Conservation (phyloP, 805 yeast species). For the Cyberlindnera euphorbiae region DNA sequence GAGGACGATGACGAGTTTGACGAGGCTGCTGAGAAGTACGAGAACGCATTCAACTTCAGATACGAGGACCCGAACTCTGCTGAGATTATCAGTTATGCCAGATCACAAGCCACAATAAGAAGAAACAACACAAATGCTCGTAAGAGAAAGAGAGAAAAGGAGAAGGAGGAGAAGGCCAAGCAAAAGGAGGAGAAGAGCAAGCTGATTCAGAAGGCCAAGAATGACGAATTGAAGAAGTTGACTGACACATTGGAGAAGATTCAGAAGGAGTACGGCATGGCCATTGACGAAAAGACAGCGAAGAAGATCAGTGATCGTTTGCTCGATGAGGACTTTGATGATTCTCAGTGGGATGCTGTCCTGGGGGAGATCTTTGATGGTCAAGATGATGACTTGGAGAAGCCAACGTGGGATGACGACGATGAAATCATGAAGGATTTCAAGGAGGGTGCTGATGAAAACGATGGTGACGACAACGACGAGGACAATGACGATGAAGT, state of each 20-base stretch:
- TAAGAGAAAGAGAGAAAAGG: slow-evolving; percentile 75
- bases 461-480: slow-evolving; percentile 37
- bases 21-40: slow-evolving; percentile 86
- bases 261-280: slow-evolving; percentile 39
- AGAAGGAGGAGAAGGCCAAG: slow-evolving; percentile 47
- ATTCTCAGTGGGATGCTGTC: slow-evolving; percentile 84
- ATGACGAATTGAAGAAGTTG: slow-evolving; percentile 69
- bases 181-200: slow-evolving; percentile 53
- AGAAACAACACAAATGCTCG: slow-evolving; percentile 66
- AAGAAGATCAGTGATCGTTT: slow-evolving; percentile 70
- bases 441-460: slow-evolving; percentile 37
- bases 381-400: slow-evolving; percentile 48
- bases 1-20: slow-evolving; percentile 82
- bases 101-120: slow-evolving; percentile 89
- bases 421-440: slow-evolving; percentile 47
- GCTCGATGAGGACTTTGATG: slow-evolving; percentile 83
- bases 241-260: slow-evolving; percentile 52
- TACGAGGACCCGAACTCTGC: slow-evolving; percentile 89
- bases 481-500: slow-evolving; percentile 26
- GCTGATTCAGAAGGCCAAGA: slow-evolving; percentile 65
- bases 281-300: slow-evolving; percentile 50
- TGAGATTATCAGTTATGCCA: slow-evolving; percentile 90
- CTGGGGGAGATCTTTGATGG: slow-evolving; percentile 85
- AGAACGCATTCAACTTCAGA: slow-evolving; percentile 90
- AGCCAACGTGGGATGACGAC: slow-evolving; percentile 66